Percentiles rank a stretch among this genome's conserved stretches.
phyloP scores from a whole-genome alignment of 2,329 filamentous ascomycete genomes.

The Magnaporthiopsis poae region DNA sequence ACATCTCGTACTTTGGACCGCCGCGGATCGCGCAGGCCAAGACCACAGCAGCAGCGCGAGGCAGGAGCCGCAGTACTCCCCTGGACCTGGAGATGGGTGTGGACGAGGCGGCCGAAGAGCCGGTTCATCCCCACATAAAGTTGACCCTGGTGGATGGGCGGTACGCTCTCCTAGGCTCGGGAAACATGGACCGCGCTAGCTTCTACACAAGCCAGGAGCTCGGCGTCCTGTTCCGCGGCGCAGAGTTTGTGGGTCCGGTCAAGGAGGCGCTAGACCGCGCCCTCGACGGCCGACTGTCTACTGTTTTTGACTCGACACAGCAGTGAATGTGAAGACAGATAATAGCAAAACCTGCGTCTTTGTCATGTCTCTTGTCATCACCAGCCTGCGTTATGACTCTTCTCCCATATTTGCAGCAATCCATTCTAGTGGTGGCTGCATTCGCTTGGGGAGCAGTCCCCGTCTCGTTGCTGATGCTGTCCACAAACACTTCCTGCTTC shows the following conservation, averaged over 20 bases:
- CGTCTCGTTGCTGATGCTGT: not conserved
- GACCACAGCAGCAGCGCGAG: slow-evolving; percentile 9
- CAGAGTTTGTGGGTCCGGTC: slow-evolving; percentile 22
- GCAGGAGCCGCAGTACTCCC: slow-evolving; percentile 8
- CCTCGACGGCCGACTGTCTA: slow-evolving; percentile 24
- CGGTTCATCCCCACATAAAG: slow-evolving; percentile 69
- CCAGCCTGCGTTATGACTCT: not conserved
- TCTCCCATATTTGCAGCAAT: not conserved
- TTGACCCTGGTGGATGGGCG: slow-evolving; percentile 62
- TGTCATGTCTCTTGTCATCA: not conserved
- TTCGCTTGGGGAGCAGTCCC: not conserved
- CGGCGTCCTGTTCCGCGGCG: slow-evolving; percentile 48
- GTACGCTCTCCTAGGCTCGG: slow-evolving; percentile 62
- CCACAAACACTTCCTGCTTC: not conserved
- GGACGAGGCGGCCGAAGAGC: slow-evolving; percentile 37
- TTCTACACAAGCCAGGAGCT: slow-evolving; percentile 83
- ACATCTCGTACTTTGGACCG: slow-evolving; percentile 48
- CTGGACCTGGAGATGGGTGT: slow-evolving; percentile 12
- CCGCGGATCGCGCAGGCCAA: slow-evolving; percentile 8
- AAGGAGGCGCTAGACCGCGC: slow-evolving; percentile 22
- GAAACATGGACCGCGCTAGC: slow-evolving; percentile 75
- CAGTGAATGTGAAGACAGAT: not conserved
- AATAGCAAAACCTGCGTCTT: not conserved
- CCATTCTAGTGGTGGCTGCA: not conserved
- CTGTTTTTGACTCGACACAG: slow-evolving; percentile 20